Percentiles rank a stretch among this genome's conserved stretches.
Evolutionary conservation across 2,329 filamentous ascomycete genomes (phyloP).

Genomic region (Pseudonectria buxi): DNA sequence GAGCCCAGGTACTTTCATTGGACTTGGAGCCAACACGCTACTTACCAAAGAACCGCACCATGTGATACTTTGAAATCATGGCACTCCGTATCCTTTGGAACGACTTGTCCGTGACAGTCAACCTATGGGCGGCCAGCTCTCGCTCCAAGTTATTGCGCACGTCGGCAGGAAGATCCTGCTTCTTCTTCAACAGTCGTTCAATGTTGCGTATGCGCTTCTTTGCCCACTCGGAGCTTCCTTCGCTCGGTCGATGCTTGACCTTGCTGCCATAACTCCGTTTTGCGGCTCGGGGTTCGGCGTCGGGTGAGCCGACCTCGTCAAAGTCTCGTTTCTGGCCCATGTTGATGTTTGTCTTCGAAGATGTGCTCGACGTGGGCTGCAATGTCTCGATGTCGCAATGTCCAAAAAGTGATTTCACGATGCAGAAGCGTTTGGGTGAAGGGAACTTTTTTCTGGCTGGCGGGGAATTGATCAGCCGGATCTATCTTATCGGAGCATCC

Average conservation of each 20-base stretch:
- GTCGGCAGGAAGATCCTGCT: slow-evolving; percentile 58
- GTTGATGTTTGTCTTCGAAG: neutral
- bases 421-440: neutral
- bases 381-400: no score
- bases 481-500: slow-evolving; percentile 20
- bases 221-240: slow-evolving; percentile 50
- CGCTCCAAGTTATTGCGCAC: slow-evolving; percentile 64
- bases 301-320: slow-evolving; percentile 21
- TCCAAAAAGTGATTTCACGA: neutral
- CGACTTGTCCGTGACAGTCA: slow-evolving; percentile 54
- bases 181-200: slow-evolving; percentile 55
- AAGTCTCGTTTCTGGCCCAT: slow-evolving; percentile 29
- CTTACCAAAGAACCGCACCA: slow-evolving; percentile 77
- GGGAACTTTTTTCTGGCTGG: slow-evolving; percentile 18
- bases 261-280: slow-evolving; percentile 29
- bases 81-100: slow-evolving; percentile 56
- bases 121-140: slow-evolving; percentile 60
- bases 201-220: slow-evolving; percentile 69
- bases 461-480: slow-evolving; percentile 7
- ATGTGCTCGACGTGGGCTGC: no score
- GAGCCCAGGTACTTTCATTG: neutral
- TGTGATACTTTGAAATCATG: slow-evolving; percentile 76
- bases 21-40: neutral
- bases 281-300: slow-evolving; percentile 10
- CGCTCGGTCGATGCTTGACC: slow-evolving; percentile 36